Evolutionary conservation across 1,284 basidiomycete genomes (phyloP), one percentile per base, ranked within the genome.

Genomic region (Omphalotus olearius): DNA sequence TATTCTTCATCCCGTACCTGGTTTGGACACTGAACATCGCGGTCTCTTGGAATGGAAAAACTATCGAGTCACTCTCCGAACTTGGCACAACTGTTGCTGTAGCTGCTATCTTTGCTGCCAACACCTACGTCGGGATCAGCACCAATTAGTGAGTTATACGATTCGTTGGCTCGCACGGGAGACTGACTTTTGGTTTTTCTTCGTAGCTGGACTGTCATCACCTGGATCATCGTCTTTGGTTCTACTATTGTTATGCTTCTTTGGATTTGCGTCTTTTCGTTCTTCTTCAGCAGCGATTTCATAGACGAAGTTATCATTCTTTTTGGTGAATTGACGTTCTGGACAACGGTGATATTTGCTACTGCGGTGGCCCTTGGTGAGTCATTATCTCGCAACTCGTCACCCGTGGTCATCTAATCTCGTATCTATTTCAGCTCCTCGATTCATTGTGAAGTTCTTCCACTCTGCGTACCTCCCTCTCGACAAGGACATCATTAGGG

Each of bases 11-110:
- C 59, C 92, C 95, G 0, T 95, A 83, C 66, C 69, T 89, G 47
- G 82, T 85, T 23, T 97, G 83, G 85, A 79, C 70, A 37, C 68
- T 82, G 56, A 87, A 82, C 10, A 61, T 78, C 17, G 66, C 84
- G 37, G 72, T 78, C 1, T 87, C 88, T 7, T 87, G 79, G 77
- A 83, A 82, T 52, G 92, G 91, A 13, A 83, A 72, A 61, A 80
- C 80, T 20, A 85, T 93, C 30, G 84, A 92, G 52, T 85, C 84
- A 16, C 70, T 97, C 16, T 78, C 87, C 41, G 93, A 98, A 65
- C 88, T 97, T 58, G 95, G 95, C n/a, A 95, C 94, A 2, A 94
- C 93, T 0, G 84, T 94, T 6, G 88, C 89, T 2, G 88, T 92
- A 18, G 80, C 89, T 11, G 92, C 91, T 4, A 93, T 98, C 54